These are phyloP conservation scores for Cyclotella cryptica DNA, from an alignment of 108 stramenopile genomes.

Conservation along the genomic window DNA sequence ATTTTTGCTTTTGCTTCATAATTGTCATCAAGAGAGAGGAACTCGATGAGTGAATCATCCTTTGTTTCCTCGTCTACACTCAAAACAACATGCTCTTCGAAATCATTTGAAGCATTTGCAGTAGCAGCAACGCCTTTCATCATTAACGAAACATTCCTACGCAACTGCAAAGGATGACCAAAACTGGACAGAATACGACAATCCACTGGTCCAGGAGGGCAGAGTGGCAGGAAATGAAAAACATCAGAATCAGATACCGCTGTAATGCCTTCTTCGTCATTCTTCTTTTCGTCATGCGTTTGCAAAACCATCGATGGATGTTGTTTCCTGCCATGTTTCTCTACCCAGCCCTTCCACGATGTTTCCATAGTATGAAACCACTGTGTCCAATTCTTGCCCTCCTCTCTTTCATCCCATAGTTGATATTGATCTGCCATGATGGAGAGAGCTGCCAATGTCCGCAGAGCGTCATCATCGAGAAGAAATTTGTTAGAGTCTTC, in stretches of 20 bases:
- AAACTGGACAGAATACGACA: slow-evolving; percentile 53
- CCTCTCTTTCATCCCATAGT: slow-evolving; percentile 12
- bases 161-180: slow-evolving; percentile 58
- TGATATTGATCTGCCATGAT: slow-evolving; percentile 44
- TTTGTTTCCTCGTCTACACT: slow-evolving; percentile 19
- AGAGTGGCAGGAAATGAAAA: neutral
- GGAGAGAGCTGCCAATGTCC: slow-evolving; percentile 39
- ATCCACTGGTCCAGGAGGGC: slow-evolving; percentile 78
- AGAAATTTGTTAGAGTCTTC: neutral
- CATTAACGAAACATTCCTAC: slow-evolving; percentile 60
- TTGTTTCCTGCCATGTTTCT: slow-evolving; percentile 36
- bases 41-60: slow-evolving; percentile 11
- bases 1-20: neutral
- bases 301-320: slow-evolving; percentile 39
- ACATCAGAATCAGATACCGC: neutral
- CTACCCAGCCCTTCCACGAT: slow-evolving; percentile 19
- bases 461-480: slow-evolving; percentile 3
- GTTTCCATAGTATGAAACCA: slow-evolving; percentile 22
- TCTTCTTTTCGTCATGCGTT: slow-evolving; percentile 17
- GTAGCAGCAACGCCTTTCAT: slow-evolving; percentile 30
- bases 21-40: slow-evolving; percentile 19
- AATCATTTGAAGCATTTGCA: neutral
- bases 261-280: slow-evolving; percentile 25
- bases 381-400: slow-evolving; percentile 13
- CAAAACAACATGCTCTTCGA: neutral